phyloP scores from a whole-genome alignment of 441 rosid genomes.

The Gossypium schwendimanii region DNA sequence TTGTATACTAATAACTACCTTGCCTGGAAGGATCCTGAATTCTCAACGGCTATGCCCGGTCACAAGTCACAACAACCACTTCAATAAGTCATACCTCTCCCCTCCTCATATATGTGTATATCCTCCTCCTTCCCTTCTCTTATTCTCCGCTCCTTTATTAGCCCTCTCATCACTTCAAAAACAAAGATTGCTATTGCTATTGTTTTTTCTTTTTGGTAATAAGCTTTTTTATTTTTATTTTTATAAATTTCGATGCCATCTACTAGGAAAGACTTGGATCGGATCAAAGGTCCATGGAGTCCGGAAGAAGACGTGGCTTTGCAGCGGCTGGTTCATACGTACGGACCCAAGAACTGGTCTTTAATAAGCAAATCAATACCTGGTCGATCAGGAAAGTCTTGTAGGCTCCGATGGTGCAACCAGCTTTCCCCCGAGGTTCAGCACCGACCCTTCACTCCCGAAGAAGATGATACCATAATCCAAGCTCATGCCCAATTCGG shows the following conservation, averaged over 20 bases:
- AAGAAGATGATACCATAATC: conserved; percentile 55
- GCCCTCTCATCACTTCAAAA: not conserved
- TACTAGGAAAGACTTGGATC: conserved; percentile 40
- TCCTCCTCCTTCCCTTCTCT: conserved; percentile 14
- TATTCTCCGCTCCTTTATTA: not conserved
- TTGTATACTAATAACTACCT: conserved; percentile 62
- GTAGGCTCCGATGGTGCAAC: conserved; percentile 75
- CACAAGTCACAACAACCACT: conserved; percentile 35
- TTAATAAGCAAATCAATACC: conserved; percentile 68
- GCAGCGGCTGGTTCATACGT: conserved; percentile 43
- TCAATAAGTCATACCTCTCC: conserved; percentile 44
- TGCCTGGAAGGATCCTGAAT: conserved; percentile 42
- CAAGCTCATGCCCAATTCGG: conserved; percentile 58
- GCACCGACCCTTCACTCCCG: conserved; percentile 53
- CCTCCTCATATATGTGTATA: conserved; percentile 26
- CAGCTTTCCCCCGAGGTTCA: conserved; percentile 75
- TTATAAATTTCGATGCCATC: conserved; percentile 28
- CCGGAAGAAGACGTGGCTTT: conserved; percentile 70
- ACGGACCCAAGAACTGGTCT: conserved; percentile 77
- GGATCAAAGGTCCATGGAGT: conserved; percentile 81
- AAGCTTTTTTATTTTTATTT: not conserved
- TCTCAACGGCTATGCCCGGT: conserved; percentile 44
- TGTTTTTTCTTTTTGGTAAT: not conserved
- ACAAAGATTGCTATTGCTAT: not conserved
- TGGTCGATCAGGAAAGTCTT: conserved; percentile 71